phyloP scores from a whole-genome alignment of 345 rosid species.

The Eucalyptus cloeziana region DNA sequence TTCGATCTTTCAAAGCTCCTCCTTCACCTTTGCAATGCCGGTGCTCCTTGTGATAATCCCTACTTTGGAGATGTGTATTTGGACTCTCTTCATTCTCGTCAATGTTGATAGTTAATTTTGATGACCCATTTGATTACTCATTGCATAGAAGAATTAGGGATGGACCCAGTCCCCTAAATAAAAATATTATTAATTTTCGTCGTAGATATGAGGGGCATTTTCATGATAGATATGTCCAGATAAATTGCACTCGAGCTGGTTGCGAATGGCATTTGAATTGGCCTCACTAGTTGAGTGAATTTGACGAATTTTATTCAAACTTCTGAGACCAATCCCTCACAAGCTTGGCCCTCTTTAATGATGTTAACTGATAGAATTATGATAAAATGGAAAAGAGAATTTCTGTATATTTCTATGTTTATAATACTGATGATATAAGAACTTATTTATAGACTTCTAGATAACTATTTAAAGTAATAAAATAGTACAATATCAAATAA shows the following conservation, averaged over 20 bases:
- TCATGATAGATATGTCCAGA: background rate
- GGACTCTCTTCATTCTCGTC: background rate
- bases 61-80: constrained; percentile 10
- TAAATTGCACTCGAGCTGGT: background rate
- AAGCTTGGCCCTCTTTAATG: background rate
- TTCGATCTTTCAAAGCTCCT: constrained; percentile 10
- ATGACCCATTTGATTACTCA: background rate
- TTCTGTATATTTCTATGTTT: too few species aligned
- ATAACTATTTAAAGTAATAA: too few species aligned
- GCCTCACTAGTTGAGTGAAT: background rate
- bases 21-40: constrained; percentile 1
- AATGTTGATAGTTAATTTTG: background rate
- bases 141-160: background rate
- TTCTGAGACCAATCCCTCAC: background rate
- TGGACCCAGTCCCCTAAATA: background rate
- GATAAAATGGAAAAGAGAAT: too few species aligned
- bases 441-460: too few species aligned
- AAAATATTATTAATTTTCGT: too few species aligned
- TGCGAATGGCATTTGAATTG: background rate
- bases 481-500: too few species aligned
- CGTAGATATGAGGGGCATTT: background rate
- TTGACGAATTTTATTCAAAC: background rate
- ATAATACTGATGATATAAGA: too few species aligned
- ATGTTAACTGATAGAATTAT: too few species aligned
- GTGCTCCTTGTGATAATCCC: constrained; percentile 1